A percentile compares a stretch with the other conserved stretches of the same genome.
Evolutionary conservation across 2,329 filamentous ascomycete species (phyloP).

Genomic region (Ophiostoma montium): DNA sequence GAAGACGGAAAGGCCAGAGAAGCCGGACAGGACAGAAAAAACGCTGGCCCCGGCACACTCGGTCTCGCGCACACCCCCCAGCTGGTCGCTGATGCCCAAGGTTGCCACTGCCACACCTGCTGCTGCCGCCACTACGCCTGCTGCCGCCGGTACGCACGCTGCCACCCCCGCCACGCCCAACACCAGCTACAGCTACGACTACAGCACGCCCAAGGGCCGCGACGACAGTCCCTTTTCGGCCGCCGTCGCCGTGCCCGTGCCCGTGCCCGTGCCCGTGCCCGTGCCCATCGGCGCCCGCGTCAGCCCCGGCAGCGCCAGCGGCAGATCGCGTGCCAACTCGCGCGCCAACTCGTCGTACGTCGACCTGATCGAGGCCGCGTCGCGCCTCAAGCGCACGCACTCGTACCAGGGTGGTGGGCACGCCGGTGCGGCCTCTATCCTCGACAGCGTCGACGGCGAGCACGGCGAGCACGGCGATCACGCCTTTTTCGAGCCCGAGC

Average conservation of each 20-base stretch:
- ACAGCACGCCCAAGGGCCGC: not conserved
- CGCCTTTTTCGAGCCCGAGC: slow-evolving; percentile 1
- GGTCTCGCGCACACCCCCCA: not conserved
- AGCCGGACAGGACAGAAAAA: too few species aligned
- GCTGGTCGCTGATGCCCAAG: slow-evolving; percentile 9
- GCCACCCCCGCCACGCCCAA: not conserved
- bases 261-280: too few species aligned
- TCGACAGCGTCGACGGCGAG: not conserved
- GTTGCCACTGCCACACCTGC: too few species aligned
- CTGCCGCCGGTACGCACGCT: too few species aligned
- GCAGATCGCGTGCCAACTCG: slow-evolving; percentile 3
- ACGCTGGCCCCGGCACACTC: not conserved
- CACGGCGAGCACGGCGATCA: slow-evolving; percentile 1
- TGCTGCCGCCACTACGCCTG: too few species aligned
- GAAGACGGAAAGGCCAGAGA: not conserved
- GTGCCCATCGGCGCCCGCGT: not conserved
- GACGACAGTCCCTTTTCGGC: not conserved
- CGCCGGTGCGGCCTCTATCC: not conserved
- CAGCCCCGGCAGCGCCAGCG: not conserved
- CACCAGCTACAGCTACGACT: not conserved
- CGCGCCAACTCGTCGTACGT: slow-evolving; percentile 11
- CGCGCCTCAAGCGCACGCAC: slow-evolving; percentile 8
- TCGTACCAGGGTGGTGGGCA: slow-evolving; percentile 5
- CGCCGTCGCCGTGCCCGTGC: too few species aligned
- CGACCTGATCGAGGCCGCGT: slow-evolving; percentile 15